These are phyloP conservation scores for Ceratocystis alfenasii DNA, from an alignment of 2,329 filamentous ascomycete species.

Conservation along the genomic window DNA sequence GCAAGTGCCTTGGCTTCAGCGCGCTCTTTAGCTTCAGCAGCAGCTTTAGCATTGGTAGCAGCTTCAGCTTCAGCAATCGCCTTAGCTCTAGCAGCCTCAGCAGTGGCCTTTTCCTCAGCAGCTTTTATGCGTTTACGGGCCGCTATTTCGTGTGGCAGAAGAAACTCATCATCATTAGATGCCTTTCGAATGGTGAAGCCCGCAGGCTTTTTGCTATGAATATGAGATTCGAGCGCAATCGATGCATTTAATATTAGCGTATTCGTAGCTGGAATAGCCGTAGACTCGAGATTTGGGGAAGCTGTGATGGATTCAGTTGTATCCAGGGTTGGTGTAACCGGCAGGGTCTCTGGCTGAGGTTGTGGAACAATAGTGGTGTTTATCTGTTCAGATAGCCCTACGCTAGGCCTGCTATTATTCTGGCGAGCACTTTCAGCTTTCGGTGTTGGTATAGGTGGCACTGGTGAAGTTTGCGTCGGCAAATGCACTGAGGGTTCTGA, in stretches of 20 bases:
- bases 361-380: background rate
- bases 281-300: background rate
- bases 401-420: background rate
- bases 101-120: background rate
- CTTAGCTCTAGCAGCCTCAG: background rate
- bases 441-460: background rate
- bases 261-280: background rate
- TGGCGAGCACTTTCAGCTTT: no score
- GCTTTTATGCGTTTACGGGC: slow-evolving; percentile 3
- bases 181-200: slow-evolving; percentile 15
- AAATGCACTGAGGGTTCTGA: background rate
- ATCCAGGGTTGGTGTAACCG: background rate
- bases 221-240: background rate
- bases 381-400: slow-evolving; percentile 7
- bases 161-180: slow-evolving; percentile 13
- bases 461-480: background rate
- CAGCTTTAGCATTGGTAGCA: background rate
- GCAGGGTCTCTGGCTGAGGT: background rate
- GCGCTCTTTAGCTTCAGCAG: background rate
- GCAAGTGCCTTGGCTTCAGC: background rate
- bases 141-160: slow-evolving; percentile 15
- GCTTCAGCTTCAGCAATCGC: background rate
- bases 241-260: background rate
- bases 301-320: background rate
- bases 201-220: background rate